Percentiles rank a stretch among this genome's conserved stretches.
Evolutionary conservation across 2,329 filamentous ascomycete genomes (phyloP).

Genomic region (Ascosphaera aggregata): DNA sequence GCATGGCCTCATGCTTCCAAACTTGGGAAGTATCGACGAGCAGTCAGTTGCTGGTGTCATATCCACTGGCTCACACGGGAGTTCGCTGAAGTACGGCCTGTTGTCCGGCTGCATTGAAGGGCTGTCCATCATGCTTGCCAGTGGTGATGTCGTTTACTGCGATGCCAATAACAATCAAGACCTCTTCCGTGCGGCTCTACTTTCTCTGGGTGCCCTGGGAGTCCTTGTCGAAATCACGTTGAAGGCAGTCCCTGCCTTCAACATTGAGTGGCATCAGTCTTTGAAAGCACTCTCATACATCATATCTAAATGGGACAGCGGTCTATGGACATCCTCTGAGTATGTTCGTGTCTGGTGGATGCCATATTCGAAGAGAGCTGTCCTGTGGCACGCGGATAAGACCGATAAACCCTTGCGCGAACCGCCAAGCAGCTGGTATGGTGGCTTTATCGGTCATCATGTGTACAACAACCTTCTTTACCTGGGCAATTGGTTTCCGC

Average conservation of each 20-base stretch:
- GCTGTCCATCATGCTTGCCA: constrained; percentile 59
- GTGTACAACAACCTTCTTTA: constrained; percentile 83
- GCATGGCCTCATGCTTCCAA: constrained; percentile 64
- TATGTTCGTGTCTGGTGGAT: constrained; percentile 97
- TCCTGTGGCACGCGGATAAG: constrained; percentile 75
- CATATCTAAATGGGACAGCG: constrained; percentile 44
- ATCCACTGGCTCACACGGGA: constrained; percentile 81
- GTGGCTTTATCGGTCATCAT: constrained; percentile 59
- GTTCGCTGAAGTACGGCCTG: constrained; percentile 60
- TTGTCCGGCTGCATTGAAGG: constrained; percentile 55
- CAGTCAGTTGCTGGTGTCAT: constrained; percentile 88
- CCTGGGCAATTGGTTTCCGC: constrained; percentile 51
- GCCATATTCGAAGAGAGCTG: constrained; percentile 68
- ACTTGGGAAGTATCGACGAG: constrained; percentile 82
- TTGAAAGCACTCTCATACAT: constrained; percentile 47
- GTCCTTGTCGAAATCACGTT: constrained; percentile 82
- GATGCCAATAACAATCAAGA: constrained; percentile 42
- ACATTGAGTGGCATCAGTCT: constrained; percentile 68
- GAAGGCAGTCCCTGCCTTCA: constrained; percentile 54
- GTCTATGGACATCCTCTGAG: constrained; percentile 63
- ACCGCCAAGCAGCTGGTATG: constrained; percentile 53
- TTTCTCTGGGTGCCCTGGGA: constrained; percentile 73
- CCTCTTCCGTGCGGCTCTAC: constrained; percentile 67
- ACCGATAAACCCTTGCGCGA: constrained; percentile 37
- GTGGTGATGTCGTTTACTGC: constrained; percentile 52